A percentile compares a stretch with the other conserved stretches of the same genome.
phyloP scores from a whole-genome alignment of 2,329 filamentous ascomycete genomes.

The Cyphellophora europaea region DNA sequence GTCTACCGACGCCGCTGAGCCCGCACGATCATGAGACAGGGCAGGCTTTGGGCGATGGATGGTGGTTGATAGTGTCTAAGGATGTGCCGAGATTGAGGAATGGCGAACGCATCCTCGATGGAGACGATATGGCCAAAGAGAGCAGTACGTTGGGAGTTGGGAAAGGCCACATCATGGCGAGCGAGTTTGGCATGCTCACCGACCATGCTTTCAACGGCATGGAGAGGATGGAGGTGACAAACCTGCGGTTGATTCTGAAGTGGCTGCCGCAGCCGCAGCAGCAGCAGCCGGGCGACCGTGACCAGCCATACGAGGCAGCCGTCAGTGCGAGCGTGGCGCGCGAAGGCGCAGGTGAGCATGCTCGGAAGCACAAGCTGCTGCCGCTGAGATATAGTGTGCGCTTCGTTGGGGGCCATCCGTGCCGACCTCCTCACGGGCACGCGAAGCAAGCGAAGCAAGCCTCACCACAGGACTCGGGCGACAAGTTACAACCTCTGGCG shows the following conservation, averaged over 20 bases:
- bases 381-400: conserved; percentile 17
- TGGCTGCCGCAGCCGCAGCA: conserved; percentile 4
- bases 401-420: conserved; percentile 47
- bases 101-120: conserved; percentile 35
- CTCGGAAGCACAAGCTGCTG: conserved; percentile 20
- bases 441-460: conserved; percentile 7
- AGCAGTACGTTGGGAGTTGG: conserved; percentile 30
- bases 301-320: conserved; percentile 7
- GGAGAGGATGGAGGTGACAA: conserved; percentile 12
- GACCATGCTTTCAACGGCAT: conserved; percentile 20
- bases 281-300: neutral
- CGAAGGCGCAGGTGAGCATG: conserved; percentile 17
- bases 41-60: conserved; percentile 30
- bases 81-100: conserved; percentile 20
- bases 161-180: conserved; percentile 26
- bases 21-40: conserved; percentile 20
- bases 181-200: conserved; percentile 28
- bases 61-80: conserved; percentile 39
- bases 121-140: conserved; percentile 27
- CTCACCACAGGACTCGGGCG: conserved; percentile 5
- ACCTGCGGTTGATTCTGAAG: conserved; percentile 21
- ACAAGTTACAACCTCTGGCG: conserved; percentile 3
- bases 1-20: conserved; percentile 29
- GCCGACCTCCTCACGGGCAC: conserved; percentile 34
- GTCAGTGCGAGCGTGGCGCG: conserved; percentile 15